Evolutionary conservation across 495 filamentous ascomycete genomes (phyloP).

Genomic region (Daldinia caldariorum): DNA sequence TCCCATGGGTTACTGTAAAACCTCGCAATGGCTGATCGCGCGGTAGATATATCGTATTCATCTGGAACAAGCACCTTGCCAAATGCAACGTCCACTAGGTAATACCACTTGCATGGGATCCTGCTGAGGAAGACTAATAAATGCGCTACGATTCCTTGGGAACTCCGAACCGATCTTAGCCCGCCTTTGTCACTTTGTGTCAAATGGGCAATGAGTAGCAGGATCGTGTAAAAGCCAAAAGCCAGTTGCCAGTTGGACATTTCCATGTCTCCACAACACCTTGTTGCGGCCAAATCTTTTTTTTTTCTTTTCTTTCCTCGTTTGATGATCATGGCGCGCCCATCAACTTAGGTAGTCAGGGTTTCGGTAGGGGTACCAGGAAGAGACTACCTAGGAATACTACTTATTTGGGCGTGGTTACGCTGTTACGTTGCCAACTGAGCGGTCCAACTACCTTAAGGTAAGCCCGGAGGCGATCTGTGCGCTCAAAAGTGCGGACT

Average conservation of each 20-base stretch:
- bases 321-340: constrained; percentile 29
- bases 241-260: constrained; percentile 21
- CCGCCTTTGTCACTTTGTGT: constrained; percentile 13
- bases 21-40: constrained; percentile 24
- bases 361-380: constrained; percentile 15
- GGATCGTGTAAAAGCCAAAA: constrained; percentile 12
- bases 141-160: constrained; percentile 27
- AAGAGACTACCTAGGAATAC: constrained; percentile 1
- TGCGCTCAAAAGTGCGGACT: constrained; percentile 30
- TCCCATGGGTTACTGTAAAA: constrained; percentile 20
- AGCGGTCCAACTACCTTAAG: constrained; percentile 27
- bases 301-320: constrained; percentile 22
- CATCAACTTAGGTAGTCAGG: constrained; percentile 24
- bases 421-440: constrained; percentile 45
- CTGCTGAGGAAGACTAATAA: constrained; percentile 5
- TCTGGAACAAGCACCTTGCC: constrained; percentile 11
- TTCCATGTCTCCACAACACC: constrained; percentile 26
- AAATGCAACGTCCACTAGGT: constrained; percentile 2
- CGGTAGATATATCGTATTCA: constrained; percentile 19
- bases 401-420: constrained; percentile 40
- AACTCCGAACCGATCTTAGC: constrained; percentile 21
- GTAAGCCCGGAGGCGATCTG: constrained; percentile 43
- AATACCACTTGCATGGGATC: constrained; percentile 2
- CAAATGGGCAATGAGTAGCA: constrained; percentile 25
- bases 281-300: constrained; percentile 28